phyloP scores from a whole-genome alignment of 2,329 filamentous ascomycete species.

The Pseudonectria buxi region DNA sequence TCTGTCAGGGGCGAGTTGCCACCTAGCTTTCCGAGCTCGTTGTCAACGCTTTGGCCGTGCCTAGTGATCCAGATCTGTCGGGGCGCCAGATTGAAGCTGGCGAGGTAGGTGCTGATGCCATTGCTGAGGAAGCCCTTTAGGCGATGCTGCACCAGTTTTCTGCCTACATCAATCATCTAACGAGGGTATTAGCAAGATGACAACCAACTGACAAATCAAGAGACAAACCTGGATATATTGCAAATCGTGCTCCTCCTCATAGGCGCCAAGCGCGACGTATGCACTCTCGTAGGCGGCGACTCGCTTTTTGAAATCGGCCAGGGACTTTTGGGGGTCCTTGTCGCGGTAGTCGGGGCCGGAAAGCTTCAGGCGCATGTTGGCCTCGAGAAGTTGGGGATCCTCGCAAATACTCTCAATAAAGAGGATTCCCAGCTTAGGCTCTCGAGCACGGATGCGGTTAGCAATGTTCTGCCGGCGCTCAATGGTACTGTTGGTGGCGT shows the following conservation, averaged over 20 bases:
- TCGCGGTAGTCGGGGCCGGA: slow-evolving; percentile 93
- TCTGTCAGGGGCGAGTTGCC: slow-evolving; percentile 81
- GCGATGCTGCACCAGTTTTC: slow-evolving; percentile 86
- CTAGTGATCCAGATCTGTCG: slow-evolving; percentile 97
- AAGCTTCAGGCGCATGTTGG: slow-evolving; percentile 95
- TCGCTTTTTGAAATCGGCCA: slow-evolving; percentile 87
- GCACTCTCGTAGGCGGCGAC: slow-evolving; percentile 91
- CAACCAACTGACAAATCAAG: background rate
- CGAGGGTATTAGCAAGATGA: slow-evolving; percentile 18
- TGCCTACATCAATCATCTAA: slow-evolving; percentile 93
- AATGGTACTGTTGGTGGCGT: slow-evolving; percentile 95
- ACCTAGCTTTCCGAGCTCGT: slow-evolving; percentile 80
- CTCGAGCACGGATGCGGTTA: slow-evolving; percentile 71
- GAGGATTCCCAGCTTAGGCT: slow-evolving; percentile 82
- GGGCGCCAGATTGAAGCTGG: slow-evolving; percentile 93
- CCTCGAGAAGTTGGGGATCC: slow-evolving; percentile 76
- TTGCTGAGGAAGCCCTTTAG: slow-evolving; percentile 87
- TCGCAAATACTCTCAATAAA: slow-evolving; percentile 94
- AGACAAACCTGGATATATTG: slow-evolving; percentile 72
- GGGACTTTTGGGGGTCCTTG: slow-evolving; percentile 78
- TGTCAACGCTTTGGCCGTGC: slow-evolving; percentile 87
- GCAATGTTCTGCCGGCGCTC: slow-evolving; percentile 78
- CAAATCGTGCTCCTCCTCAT: slow-evolving; percentile 84
- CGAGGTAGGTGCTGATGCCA: slow-evolving; percentile 87
- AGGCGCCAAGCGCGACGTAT: slow-evolving; percentile 83